phyloP scores from a whole-genome alignment of 73 alveolate genomes.

The Paramecium primaurelia region DNA sequence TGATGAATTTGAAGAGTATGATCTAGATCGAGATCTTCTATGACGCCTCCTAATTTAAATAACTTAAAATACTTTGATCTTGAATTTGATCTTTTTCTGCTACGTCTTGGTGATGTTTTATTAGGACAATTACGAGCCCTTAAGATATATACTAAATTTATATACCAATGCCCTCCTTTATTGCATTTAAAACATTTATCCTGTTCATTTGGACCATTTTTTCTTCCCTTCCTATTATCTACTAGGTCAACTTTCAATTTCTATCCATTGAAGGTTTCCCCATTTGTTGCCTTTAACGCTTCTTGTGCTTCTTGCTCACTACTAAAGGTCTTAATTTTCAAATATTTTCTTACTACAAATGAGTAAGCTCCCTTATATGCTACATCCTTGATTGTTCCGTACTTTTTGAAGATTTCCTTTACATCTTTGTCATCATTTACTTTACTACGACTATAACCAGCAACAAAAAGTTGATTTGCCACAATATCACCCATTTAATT shows the following conservation, averaged over 20 bases:
- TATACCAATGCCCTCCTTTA: constrained; percentile 47
- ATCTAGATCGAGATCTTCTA: constrained; percentile 8
- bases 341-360: not conserved
- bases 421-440: constrained; percentile 5
- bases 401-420: constrained; percentile 22
- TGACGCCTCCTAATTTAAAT: not conserved
- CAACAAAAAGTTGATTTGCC: constrained; percentile 38
- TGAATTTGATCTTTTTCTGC: constrained; percentile 18
- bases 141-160: too few relatives aligned
- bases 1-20: constrained; percentile 27
- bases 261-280: not conserved
- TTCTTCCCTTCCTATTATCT: constrained; percentile 13
- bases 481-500: constrained; percentile 20
- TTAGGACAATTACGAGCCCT: constrained; percentile 52
- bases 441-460: not conserved
- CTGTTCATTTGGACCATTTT: not conserved
- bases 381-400: not conserved
- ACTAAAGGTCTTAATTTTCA: not conserved
- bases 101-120: constrained; percentile 19
- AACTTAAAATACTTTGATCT: not conserved
- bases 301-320: constrained; percentile 25
- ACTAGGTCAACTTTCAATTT: constrained; percentile 10
- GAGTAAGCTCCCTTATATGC: constrained; percentile 28
- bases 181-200: constrained; percentile 46
- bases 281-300: not conserved